These are phyloP conservation scores for Xylaria palmicola DNA, from an alignment of 495 filamentous ascomycete species.

Conservation along the genomic window DNA sequence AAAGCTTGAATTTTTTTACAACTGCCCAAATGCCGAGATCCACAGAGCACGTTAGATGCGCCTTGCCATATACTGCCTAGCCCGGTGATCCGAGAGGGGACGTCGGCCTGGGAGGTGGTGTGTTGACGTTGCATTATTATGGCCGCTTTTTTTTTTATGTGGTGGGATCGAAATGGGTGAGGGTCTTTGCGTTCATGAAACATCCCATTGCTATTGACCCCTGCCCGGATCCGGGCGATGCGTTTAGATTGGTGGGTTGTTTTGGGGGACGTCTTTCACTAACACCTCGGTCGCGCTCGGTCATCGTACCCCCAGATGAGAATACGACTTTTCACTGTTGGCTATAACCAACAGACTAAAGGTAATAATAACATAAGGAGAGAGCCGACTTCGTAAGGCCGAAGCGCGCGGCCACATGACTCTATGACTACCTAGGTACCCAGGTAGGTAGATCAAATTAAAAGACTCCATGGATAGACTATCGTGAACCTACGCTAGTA, in stretches of 20 bases:
- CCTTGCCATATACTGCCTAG: slow-evolving; percentile 6
- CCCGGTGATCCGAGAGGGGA: neutral
- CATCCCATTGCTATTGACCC: slow-evolving; percentile 1
- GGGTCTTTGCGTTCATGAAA: slow-evolving; percentile 3
- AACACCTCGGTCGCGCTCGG: neutral
- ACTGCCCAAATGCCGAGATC: slow-evolving; percentile 18
- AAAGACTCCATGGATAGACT: too few species aligned
- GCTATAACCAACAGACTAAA: too few species aligned
- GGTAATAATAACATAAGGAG: too few species aligned
- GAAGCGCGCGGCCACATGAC: too few species aligned
- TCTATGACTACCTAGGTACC: too few species aligned
- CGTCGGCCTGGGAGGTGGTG: neutral
- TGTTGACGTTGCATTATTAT: slow-evolving; percentile 8
- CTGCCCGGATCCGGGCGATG: neutral
- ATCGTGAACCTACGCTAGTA: too few species aligned
- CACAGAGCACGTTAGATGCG: neutral
- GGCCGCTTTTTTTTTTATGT: neutral
- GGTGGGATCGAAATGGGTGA: slow-evolving; percentile 1
- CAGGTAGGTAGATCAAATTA: too few species aligned
- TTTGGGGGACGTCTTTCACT: neutral
- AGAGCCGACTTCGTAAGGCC: too few species aligned
- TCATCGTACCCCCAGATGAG: slow-evolving; percentile 1
- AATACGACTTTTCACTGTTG: too few species aligned
- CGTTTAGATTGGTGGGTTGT: neutral
- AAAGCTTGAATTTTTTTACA: slow-evolving; percentile 15